Evolutionary conservation across 371 early-diverging fungal genomes (phyloP), one percentile per base, ranked within the genome.

Genomic region (Scutellospora calospora): DNA sequence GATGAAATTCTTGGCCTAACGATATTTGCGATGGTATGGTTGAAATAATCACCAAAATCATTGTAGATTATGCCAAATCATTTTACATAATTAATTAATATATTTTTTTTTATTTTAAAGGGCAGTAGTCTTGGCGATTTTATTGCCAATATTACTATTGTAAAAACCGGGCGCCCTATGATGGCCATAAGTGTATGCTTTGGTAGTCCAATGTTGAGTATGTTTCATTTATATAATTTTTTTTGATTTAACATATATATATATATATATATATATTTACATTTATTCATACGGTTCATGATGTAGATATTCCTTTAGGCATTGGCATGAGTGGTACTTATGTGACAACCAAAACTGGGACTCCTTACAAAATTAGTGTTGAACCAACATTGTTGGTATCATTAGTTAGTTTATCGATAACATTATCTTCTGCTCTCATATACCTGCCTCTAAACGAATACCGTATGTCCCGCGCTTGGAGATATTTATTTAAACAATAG

Each of bases 151-250:
- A 87, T 96, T 27, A 92, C 96, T 16, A 91, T 96, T 82, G 94
- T 96, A 1, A 89, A 85, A 68, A 90, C 94, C 91, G 96, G 96
- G 1, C 94, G 89, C 79, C 95, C 96, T 1, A 88, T 90, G 81
- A 96, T 96, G 95, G 95, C 94, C 0, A 88, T 96, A 75, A 91
- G 93, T 27, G 96, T 96, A 0, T 95, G 95, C 79, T 96, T 95
- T 84, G 95, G 95, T 25, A 93, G 95, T 2, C 95, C 95, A 8
- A 89, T 95, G 90, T 83, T 95, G 22, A 94, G 92, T 93, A 89
- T 84, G 87, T 87, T 38, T n/a, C 55, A 14, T 49, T 54, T 51
- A 31, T 52, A 60, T 29, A 2, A 1, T 69, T 31, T 6, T 55
- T 72, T 51, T 16, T 76, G n/a, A n/a, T 6, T 9, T 27, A 41